Conservation (phyloP, 1,139 yeast species). For the Arxiozyma bovina region DNA sequence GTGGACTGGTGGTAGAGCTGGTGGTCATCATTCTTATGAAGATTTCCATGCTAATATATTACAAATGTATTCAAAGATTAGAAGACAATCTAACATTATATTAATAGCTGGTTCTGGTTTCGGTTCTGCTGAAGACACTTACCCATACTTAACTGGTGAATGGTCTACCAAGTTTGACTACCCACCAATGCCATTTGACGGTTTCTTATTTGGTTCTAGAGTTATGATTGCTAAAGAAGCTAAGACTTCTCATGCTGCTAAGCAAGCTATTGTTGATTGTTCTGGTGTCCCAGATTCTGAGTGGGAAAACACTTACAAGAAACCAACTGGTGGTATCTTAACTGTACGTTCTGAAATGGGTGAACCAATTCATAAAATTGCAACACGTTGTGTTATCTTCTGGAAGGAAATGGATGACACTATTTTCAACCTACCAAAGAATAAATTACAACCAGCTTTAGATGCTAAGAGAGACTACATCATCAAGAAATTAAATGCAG, state of each 20-base stretch:
- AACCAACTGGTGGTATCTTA: constrained; percentile 92
- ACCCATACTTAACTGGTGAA: constrained; percentile 93
- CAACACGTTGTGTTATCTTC: constrained; percentile 93
- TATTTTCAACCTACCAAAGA: constrained; percentile 82
- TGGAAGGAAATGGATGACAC: constrained; percentile 98
- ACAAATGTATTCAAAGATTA: constrained; percentile 90
- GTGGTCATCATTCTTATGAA: constrained; percentile 99
- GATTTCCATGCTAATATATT: constrained; percentile 97
- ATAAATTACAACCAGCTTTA: constrained; percentile 75
- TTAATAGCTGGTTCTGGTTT: constrained; percentile 97
- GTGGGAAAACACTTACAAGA: constrained; percentile 94
- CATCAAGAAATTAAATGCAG: constrained; percentile 77
- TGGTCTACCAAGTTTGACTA: constrained; percentile 82
- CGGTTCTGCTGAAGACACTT: constrained; percentile 93
- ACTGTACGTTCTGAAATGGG: constrained; percentile 99
- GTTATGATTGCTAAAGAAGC: constrained; percentile 98
- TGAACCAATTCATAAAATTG: constrained; percentile 97
- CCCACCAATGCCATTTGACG: constrained; percentile 99
- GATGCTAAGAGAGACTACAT: constrained; percentile 79
- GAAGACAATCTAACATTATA: constrained; percentile 83
- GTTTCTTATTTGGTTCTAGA: constrained; percentile 91
- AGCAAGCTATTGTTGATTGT: constrained; percentile 82
- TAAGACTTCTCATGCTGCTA: constrained; percentile 86
- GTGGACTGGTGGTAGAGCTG: constrained; percentile 99
- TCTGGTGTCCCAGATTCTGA: constrained; percentile 78